A percentile compares a stretch with the other conserved stretches of the same genome.
phyloP scores from a whole-genome alignment of 2,329 filamentous ascomycete species.

The Paramyrothecium roridum region DNA sequence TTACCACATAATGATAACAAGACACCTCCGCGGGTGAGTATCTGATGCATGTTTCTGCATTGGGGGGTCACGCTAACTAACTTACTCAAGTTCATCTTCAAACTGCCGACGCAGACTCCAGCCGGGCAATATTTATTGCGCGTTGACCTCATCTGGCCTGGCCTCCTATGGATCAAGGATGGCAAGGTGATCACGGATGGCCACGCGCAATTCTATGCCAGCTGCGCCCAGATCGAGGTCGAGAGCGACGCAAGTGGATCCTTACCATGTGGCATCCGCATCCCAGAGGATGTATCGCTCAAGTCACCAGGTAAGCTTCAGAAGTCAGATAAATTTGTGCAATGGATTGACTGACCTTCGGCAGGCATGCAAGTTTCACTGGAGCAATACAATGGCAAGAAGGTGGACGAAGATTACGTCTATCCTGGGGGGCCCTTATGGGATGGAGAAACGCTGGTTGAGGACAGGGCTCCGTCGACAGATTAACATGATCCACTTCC shows the following conservation, averaged over 20 bases:
- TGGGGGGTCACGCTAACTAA: background rate
- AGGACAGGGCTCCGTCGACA: background rate
- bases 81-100: constrained; percentile 9
- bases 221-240: constrained; percentile 2
- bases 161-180: background rate
- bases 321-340: background rate
- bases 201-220: constrained; percentile 2
- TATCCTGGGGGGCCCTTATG: constrained; percentile 3
- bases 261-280: constrained; percentile 2
- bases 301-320: background rate
- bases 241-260: background rate
- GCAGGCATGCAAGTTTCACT: constrained; percentile 2
- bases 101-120: constrained; percentile 12
- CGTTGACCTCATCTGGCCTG: constrained; percentile 1
- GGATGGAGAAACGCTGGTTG: background rate
- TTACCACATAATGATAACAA: background rate
- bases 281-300: background rate
- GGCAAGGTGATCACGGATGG: background rate
- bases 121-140: constrained; percentile 11
- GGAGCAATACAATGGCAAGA: background rate
- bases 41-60: background rate
- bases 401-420: constrained; percentile 1
- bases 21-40: background rate
- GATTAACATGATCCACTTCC: background rate
- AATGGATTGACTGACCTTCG: background rate